phyloP scores from a whole-genome alignment of 1,139 yeast species.

The Candida smagusa region DNA sequence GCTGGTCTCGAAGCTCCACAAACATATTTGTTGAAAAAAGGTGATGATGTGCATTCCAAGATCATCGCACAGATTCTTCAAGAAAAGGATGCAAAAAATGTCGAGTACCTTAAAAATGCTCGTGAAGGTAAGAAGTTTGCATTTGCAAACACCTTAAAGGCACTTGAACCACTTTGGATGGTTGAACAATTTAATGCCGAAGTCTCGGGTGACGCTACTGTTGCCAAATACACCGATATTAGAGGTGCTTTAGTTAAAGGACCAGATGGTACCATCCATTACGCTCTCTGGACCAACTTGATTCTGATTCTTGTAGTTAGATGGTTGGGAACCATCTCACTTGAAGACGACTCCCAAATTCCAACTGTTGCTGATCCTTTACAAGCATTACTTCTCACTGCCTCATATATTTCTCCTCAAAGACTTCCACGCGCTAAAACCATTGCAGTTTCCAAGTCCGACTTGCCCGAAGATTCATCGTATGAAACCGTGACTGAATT shows the following conservation, averaged over 20 bases:
- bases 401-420: not conserved
- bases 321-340: conserved; percentile 1
- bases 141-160: not conserved
- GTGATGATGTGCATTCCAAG: not conserved
- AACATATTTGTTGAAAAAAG: not conserved
- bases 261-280: conserved; percentile 2
- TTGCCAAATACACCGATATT: not conserved
- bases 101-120: not conserved
- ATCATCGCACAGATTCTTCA: conserved; percentile 1
- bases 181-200: not conserved
- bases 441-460: conserved; percentile 1
- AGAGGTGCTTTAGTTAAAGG: conserved; percentile 5
- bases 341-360: not conserved
- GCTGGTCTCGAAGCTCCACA: conserved; percentile 8
- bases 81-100: conserved; percentile 1
- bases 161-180: not conserved
- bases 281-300: conserved; percentile 5
- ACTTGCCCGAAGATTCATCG: not conserved
- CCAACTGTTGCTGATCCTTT: conserved; percentile 1
- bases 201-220: not conserved
- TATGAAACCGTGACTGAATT: not conserved
- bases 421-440: conserved; percentile 1
- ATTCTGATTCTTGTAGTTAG: conserved; percentile 3
- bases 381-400: conserved; percentile 3
- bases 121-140: conserved; percentile 1